A percentile compares a stretch with the other conserved stretches of the same genome.
Evolutionary conservation across 345 rosid genomes (phyloP).

Genomic region (Salix udensis): DNA sequence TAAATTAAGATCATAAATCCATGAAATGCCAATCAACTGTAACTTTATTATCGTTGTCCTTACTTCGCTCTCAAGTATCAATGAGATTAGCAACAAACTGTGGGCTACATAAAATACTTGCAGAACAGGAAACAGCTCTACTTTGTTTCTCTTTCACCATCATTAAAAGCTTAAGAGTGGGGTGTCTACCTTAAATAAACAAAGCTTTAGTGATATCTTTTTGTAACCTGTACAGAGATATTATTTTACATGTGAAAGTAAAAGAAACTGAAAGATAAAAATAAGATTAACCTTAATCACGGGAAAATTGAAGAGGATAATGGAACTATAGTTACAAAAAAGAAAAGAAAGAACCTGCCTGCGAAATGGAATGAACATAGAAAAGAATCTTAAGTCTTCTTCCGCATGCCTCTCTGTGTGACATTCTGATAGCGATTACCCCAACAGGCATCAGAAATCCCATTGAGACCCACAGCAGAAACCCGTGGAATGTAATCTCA

Average conservation of each 20-base stretch:
- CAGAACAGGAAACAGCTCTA: not conserved
- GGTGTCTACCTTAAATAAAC: not conserved
- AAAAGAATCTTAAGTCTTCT: conserved; percentile 47
- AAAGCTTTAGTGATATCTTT: conserved; percentile 10
- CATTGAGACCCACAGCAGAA: conserved; percentile 82
- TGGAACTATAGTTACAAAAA: not conserved
- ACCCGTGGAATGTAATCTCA: conserved; percentile 65
- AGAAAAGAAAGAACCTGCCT: conserved; percentile 42
- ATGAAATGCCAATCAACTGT: not conserved
- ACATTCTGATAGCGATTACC: conserved; percentile 64
- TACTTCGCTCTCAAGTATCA: conserved; percentile 31
- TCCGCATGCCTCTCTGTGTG: conserved; percentile 51
- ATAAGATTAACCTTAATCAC: not conserved
- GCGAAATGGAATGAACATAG: conserved; percentile 65
- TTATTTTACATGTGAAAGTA: not conserved
- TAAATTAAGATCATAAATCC: conserved; percentile 5
- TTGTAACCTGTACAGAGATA: conserved; percentile 8
- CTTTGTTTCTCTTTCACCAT: conserved; percentile 16
- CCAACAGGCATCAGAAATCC: conserved; percentile 84
- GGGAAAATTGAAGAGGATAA: conserved; percentile 1
- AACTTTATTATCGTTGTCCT: conserved; percentile 16
- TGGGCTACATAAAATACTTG: conserved; percentile 11
- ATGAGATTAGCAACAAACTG: conserved; percentile 23
- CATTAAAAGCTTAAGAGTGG: conserved; percentile 15
- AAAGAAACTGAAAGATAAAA: conserved; percentile 7